These are phyloP conservation scores for Coriolopsis trogii DNA, from an alignment of 1,284 basidiomycete species.

Conservation along the genomic window DNA sequence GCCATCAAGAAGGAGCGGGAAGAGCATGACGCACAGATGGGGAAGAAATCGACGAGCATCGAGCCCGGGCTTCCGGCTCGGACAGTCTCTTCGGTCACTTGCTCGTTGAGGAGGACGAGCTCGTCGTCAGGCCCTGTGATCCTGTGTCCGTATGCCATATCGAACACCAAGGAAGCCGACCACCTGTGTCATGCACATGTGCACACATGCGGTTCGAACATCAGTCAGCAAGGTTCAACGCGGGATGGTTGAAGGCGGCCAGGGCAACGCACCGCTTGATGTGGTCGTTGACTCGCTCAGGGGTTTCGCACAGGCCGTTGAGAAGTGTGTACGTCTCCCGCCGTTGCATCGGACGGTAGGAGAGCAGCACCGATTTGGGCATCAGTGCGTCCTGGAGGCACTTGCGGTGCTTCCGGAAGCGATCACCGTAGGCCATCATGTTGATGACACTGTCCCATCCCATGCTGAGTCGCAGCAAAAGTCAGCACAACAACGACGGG, in stretches of 20 bases:
- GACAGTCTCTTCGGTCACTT: conserved; percentile 17
- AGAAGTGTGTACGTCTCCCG: conserved; percentile 31
- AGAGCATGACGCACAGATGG: conserved; percentile 16
- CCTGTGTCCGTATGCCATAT: conserved; percentile 25
- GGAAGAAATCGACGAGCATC: conserved; percentile 29
- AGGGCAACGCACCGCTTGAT: conserved; percentile 27
- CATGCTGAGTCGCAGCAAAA: conserved; percentile 17
- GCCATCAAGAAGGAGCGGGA: too few relatives aligned
- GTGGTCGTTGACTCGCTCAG: conserved; percentile 28
- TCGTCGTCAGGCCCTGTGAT: conserved; percentile 17
- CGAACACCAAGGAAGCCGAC: conserved; percentile 23
- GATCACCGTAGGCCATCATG: conserved; percentile 32
- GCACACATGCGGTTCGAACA: too few relatives aligned
- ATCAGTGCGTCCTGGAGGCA: conserved; percentile 34
- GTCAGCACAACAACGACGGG: not conserved
- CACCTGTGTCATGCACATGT: conserved; percentile 14
- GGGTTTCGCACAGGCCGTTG: conserved; percentile 23
- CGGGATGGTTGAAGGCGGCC: too few relatives aligned
- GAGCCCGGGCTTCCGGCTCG: conserved; percentile 21
- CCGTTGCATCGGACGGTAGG: conserved; percentile 28
- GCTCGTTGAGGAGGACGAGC: conserved; percentile 22
- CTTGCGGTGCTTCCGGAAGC: conserved; percentile 34
- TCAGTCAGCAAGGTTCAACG: too few relatives aligned
- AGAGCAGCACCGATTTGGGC: conserved; percentile 19
- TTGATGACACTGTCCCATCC: conserved; percentile 29